A percentile compares a stretch with the other conserved stretches of the same genome.
These are phyloP conservation scores for Darksidea phi DNA, from an alignment of 495 filamentous ascomycete species.

Conservation along the genomic window DNA sequence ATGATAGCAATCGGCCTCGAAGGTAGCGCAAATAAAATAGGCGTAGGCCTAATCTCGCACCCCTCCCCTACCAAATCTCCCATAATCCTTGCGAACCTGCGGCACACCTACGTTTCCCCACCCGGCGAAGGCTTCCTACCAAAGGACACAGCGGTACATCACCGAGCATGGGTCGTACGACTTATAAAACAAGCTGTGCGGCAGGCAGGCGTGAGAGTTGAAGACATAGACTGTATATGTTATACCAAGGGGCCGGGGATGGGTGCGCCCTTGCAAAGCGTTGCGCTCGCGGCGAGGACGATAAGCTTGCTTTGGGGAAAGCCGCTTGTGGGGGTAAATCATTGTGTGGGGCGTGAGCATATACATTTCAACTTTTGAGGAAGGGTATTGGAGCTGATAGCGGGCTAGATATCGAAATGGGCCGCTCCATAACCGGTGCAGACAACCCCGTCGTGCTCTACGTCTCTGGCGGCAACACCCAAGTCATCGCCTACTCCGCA, in stretches of 20 bases:
- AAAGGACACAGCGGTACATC: constrained; percentile 91
- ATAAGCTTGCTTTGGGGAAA: constrained; percentile 84
- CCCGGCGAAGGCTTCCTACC: constrained; percentile 94
- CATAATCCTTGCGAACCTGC: constrained; percentile 85
- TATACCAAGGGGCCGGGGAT: constrained; percentile 95
- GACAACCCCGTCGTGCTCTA: constrained; percentile 93
- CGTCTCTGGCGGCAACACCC: constrained; percentile 94
- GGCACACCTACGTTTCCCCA: constrained; percentile 88
- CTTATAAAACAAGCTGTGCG: constrained; percentile 73
- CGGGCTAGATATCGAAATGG: constrained; percentile 90
- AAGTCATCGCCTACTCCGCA: constrained; percentile 94
- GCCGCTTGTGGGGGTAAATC: constrained; percentile 86
- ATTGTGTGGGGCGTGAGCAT: constrained; percentile 83
- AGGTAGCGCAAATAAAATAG: constrained; percentile 96
- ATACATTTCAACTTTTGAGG: constrained; percentile 18
- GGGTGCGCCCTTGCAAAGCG: constrained; percentile 89
- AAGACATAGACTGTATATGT: constrained; percentile 85
- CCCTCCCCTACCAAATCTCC: constrained; percentile 54
- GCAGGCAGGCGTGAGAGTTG: constrained; percentile 59
- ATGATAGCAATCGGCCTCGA: constrained; percentile 92
- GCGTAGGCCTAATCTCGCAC: constrained; percentile 89
- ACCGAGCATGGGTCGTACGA: constrained; percentile 78
- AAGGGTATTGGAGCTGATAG: background rate
- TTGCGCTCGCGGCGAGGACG: constrained; percentile 81
- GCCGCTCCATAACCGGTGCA: constrained; percentile 86